These are phyloP conservation scores for Dendrocalamus latiflorus DNA, from an alignment of 202 grass and related monocot species.

Conservation along the genomic window DNA sequence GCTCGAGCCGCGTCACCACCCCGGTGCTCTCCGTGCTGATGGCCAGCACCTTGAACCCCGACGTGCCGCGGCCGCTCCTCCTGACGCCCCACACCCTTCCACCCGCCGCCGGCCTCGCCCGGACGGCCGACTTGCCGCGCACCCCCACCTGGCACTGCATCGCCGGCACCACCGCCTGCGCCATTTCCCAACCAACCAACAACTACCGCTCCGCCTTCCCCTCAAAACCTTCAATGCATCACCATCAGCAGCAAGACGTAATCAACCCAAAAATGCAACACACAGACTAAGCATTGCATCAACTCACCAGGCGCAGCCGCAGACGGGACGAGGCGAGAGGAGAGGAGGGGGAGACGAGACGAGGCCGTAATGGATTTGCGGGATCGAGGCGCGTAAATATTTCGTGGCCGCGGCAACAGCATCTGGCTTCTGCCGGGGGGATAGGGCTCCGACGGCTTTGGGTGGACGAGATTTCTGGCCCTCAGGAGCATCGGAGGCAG, in stretches of 20 bases:
- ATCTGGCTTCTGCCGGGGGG: conserved; percentile 49
- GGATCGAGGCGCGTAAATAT: conserved; percentile 5
- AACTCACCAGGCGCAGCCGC: conserved; percentile 32
- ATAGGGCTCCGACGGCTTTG: conserved; percentile 57
- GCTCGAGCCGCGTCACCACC: conserved; percentile 67
- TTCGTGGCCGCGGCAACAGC: conserved; percentile 23
- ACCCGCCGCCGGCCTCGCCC: conserved; percentile 32
- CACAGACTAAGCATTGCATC: background rate
- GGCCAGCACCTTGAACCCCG: too few species aligned
- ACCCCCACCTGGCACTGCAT: conserved; percentile 73
- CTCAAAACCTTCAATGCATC: conserved; percentile 2
- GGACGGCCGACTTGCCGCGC: conserved; percentile 28
- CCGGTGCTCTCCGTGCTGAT: conserved; percentile 47
- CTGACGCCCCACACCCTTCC: conserved; percentile 72
- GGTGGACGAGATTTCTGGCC: conserved; percentile 60
- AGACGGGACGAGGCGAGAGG: too few species aligned
- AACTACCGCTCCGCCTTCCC: background rate
- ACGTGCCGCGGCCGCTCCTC: too few species aligned
- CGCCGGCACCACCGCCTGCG: conserved; percentile 68
- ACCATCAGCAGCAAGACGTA: background rate
- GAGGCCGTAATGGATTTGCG: background rate
- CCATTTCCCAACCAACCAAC: too few species aligned
- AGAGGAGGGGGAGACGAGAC: background rate
- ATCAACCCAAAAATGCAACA: background rate
- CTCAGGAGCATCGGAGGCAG: conserved; percentile 11